Evolutionary conservation across 2,329 filamentous ascomycete genomes (phyloP), one percentile per base, ranked within the genome.

Genomic region (Fonsecaea multimorphosa): DNA sequence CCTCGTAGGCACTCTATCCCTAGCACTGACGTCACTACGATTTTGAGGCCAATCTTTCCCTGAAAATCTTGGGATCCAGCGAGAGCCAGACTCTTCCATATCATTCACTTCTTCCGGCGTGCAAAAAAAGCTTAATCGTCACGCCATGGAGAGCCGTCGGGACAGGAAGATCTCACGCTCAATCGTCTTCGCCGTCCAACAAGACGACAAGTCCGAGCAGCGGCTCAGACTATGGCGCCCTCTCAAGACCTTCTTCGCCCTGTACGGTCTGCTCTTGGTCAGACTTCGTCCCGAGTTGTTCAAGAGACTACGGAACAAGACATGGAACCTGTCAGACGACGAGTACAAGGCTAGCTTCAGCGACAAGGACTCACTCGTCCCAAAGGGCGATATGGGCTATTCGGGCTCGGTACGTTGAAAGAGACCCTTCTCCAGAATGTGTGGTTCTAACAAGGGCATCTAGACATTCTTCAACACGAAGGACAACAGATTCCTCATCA

Each of bases 321-420:
- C 79, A 19, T 88, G 86, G 85, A 65, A 78, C 3, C 81, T 87
- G 36, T 76, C 82, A 27, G 83, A 87, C 64, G 78, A 83, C 11
- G 83, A 83, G 24, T 89, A 88, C 68, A 78, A 75, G 12, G 79
- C 80, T 31, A 86, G 82, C 68, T 88, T 89, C 71, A 77, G 74
- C 62, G 78, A 78, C 68, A 76, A 74, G 51, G 75, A 75, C 61
- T 75, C 79, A 0, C 77, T 91, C 34, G 76, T 83, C 1, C 76
- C 87, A 0, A 84, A 89, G 66, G 89, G 88, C 1, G 88, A 91
- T 73, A 81, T 92, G 77, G 90, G 90, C 2, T 91, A 90, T 74
- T 91, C 88, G 31, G 90, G 90, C 56, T 91, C 89, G 31, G 65
- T 67, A 24, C 83, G 86, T n/a, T 75, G 44, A 11, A 3, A 49